phyloP scores from a whole-genome alignment of 768 basidiomycete species.

The Leucosporidium scottii region DNA sequence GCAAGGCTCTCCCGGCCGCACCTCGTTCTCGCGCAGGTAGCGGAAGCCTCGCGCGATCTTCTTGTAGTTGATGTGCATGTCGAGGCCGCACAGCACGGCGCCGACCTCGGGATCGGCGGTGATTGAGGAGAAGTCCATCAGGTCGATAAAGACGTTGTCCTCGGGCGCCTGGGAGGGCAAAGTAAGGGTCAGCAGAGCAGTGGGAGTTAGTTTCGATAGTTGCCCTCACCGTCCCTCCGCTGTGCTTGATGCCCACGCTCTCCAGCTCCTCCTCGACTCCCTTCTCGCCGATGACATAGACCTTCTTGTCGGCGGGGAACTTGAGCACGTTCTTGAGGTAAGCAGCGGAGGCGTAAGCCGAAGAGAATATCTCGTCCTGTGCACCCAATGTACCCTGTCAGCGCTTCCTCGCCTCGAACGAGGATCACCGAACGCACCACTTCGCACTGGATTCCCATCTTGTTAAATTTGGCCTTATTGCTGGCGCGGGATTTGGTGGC shows the following conservation, averaged over 20 bases:
- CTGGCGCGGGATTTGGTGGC: slow-evolving; percentile 81
- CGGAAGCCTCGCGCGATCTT: slow-evolving; percentile 89
- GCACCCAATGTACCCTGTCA: not conserved
- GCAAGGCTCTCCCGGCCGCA: slow-evolving; percentile 48
- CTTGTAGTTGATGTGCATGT: slow-evolving; percentile 79
- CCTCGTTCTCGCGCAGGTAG: slow-evolving; percentile 55
- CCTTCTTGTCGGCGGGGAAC: slow-evolving; percentile 82
- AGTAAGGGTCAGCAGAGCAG: not conserved
- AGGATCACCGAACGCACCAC: slow-evolving; percentile 55
- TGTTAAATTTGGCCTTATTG: slow-evolving; percentile 88
- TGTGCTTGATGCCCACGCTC: slow-evolving; percentile 70
- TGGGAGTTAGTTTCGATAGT: slow-evolving; percentile 5
- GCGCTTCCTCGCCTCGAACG: not conserved
- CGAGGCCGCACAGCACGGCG: slow-evolving; percentile 93
- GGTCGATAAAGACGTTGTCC: slow-evolving; percentile 69
- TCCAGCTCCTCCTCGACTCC: slow-evolving; percentile 88
- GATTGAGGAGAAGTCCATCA: slow-evolving; percentile 56
- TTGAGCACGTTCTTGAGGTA: slow-evolving; percentile 84
- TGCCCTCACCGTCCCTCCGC: slow-evolving; percentile 73
- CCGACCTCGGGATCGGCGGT: slow-evolving; percentile 62
- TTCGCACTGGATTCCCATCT: slow-evolving; percentile 72
- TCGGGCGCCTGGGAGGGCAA: slow-evolving; percentile 61
- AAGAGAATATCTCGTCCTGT: slow-evolving; percentile 94
- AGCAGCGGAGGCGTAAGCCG: slow-evolving; percentile 76
- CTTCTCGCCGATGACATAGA: slow-evolving; percentile 86